phyloP scores from a whole-genome alignment of 306 rosid genomes.

The Citrullus colocynthis region DNA sequence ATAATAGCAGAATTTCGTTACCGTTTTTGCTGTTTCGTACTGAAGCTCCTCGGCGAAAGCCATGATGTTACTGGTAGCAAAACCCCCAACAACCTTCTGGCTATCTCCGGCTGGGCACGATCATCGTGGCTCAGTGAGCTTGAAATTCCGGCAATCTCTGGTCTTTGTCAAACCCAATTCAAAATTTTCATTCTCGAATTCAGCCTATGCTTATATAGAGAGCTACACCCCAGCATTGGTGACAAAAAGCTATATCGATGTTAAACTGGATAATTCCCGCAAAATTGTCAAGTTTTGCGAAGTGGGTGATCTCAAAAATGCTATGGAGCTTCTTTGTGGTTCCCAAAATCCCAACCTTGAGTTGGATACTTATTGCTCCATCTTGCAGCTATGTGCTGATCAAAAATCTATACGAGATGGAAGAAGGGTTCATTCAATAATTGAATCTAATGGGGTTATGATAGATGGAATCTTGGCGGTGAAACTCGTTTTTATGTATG shows the following conservation, averaged over 20 bases:
- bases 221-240: slow-evolving; percentile 15
- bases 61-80: slow-evolving; percentile 29
- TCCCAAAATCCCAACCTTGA: slow-evolving; percentile 31
- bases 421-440: slow-evolving; percentile 38
- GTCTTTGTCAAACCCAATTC: slow-evolving; percentile 23
- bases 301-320: slow-evolving; percentile 43
- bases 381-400: slow-evolving; percentile 71
- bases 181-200: slow-evolving; percentile 14
- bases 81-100: slow-evolving; percentile 16
- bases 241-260: slow-evolving; percentile 4
- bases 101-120: slow-evolving; percentile 6
- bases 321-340: slow-evolving; percentile 28
- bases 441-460: slow-evolving; percentile 18
- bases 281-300: slow-evolving; percentile 25
- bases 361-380: slow-evolving; percentile 31
- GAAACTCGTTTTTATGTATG: slow-evolving; percentile 60
- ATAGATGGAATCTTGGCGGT: slow-evolving; percentile 38
- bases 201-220: slow-evolving; percentile 9
- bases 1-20: not conserved
- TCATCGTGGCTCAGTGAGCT: not conserved
- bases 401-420: slow-evolving; percentile 44
- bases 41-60: not conserved
- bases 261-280: slow-evolving; percentile 9
- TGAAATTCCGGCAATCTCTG: slow-evolving; percentile 13
- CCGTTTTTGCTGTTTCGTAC: not conserved